Evolutionary conservation across 768 basidiomycete genomes (phyloP).

Genomic region (Calocybe cyanea): DNA sequence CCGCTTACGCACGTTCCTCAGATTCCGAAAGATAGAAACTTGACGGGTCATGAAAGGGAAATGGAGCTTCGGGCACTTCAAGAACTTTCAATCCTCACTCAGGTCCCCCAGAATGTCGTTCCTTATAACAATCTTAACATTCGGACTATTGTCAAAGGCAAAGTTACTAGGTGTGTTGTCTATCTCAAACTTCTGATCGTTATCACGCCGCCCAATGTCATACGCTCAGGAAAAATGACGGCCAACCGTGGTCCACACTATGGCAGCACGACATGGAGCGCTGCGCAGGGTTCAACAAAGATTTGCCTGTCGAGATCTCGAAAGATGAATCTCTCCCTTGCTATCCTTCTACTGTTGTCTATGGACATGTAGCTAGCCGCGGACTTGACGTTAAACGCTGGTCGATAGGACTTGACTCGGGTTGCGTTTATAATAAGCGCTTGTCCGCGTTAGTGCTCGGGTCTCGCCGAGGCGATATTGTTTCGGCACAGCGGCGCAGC

Average conservation of each 20-base stretch:
- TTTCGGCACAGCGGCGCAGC: conserved; percentile 14
- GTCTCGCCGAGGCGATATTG: conserved; percentile 5
- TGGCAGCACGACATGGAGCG: conserved; percentile 67
- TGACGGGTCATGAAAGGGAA: conserved; percentile 14
- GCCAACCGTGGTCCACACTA: conserved; percentile 69
- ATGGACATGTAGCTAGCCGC: conserved; percentile 80
- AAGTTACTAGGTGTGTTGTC: conserved; percentile 38
- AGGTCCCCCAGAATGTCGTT: conserved; percentile 72
- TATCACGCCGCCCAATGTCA: neutral
- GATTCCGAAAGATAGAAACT: conserved; percentile 17
- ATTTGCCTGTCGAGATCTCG: conserved; percentile 14
- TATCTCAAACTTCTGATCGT: neutral
- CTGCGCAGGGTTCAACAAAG: conserved; percentile 48
- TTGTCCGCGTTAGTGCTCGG: conserved; percentile 68
- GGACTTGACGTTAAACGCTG: conserved; percentile 81
- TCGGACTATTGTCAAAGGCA: conserved; percentile 46
- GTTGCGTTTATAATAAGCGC: conserved; percentile 68
- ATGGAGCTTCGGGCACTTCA: conserved; percentile 53
- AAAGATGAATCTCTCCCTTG: conserved; percentile 45
- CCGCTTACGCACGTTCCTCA: conserved; percentile 66
- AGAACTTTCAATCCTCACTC: conserved; percentile 61
- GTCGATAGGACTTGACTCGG: conserved; percentile 83
- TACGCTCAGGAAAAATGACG: conserved; percentile 32
- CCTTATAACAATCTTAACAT: conserved; percentile 80
- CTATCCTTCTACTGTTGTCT: conserved; percentile 73